Evolutionary conservation across 352 stramenopile species (phyloP).

Genomic region (Phytopythium oedochilum): DNA sequence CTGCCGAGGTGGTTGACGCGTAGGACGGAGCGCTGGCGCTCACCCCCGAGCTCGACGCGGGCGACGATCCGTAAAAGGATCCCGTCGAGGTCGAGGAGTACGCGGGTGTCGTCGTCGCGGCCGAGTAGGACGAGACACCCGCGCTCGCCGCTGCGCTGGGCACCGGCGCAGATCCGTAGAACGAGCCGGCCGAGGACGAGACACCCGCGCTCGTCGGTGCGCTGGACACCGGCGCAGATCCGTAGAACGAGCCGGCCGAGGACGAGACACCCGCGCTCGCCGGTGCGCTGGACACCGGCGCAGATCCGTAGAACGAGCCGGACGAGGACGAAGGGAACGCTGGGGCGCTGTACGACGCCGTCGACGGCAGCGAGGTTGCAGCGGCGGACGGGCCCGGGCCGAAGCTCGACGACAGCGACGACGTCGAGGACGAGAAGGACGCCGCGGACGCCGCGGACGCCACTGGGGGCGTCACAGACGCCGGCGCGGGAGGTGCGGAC

Average conservation of each 20-base stretch:
- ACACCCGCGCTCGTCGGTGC: slow-evolving; percentile 9
- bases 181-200: too few relatives aligned
- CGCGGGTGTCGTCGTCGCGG: neutral
- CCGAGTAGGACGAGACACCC: slow-evolving; percentile 11
- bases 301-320: slow-evolving; percentile 11
- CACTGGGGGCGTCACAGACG: slow-evolving; percentile 3
- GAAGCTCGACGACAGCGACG: slow-evolving; percentile 6
- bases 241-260: too few relatives aligned
- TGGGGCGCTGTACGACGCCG: slow-evolving; percentile 4
- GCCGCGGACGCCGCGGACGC: slow-evolving; percentile 2
- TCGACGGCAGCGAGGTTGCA: slow-evolving; percentile 5
- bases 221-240: slow-evolving; percentile 8
- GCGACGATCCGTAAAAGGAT: slow-evolving; percentile 11
- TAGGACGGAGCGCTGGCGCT: slow-evolving; percentile 14
- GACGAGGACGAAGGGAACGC: slow-evolving; percentile 2
- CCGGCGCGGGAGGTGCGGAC: neutral
- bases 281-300: slow-evolving; percentile 9
- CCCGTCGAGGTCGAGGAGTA: slow-evolving; percentile 2
- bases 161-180: slow-evolving; percentile 12
- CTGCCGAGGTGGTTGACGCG: slow-evolving; percentile 2
- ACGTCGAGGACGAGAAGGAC: neutral
- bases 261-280: slow-evolving; percentile 10
- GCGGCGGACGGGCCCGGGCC: neutral
- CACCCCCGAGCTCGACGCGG: slow-evolving; percentile 9
- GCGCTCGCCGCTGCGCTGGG: slow-evolving; percentile 9